Percentiles rank a stretch among this genome's conserved stretches.
Conservation (phyloP, 805 yeast genomes). For the Ogataea trehaloabstinens region DNA sequence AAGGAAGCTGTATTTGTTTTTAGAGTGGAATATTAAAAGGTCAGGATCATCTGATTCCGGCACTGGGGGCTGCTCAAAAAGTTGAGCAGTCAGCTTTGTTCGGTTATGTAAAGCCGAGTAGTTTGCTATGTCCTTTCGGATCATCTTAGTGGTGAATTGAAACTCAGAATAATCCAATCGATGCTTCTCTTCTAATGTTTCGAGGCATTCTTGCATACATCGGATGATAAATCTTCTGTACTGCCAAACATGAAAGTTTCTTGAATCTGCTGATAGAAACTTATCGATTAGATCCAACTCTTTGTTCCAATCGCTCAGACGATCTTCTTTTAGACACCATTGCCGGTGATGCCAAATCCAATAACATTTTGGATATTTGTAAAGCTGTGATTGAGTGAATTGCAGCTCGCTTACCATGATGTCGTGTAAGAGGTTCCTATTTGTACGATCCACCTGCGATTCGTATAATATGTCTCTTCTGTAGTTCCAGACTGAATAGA, state of each 20-base stretch:
- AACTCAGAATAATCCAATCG: constrained; percentile 52
- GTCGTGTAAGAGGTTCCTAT: constrained; percentile 19
- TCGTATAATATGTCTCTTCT: constrained; percentile 65
- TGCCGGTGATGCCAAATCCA: constrained; percentile 96
- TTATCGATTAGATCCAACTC: constrained; percentile 72
- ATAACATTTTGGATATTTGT: constrained; percentile 79
- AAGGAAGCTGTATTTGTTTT: constrained; percentile 34
- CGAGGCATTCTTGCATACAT: constrained; percentile 20
- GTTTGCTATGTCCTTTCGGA: constrained; percentile 82
- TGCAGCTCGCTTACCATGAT: constrained; percentile 55
- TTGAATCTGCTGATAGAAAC: constrained; percentile 65
- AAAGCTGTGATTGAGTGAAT: constrained; percentile 58
- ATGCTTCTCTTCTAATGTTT: constrained; percentile 8
- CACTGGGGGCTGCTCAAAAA: constrained; percentile 35
- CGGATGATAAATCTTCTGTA: constrained; percentile 74
- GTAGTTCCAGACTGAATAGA: constrained; percentile 87
- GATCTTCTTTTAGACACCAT: constrained; percentile 67
- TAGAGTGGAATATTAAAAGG: constrained; percentile 16
- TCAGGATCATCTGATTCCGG: constrained; percentile 11
- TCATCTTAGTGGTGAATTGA: constrained; percentile 71
- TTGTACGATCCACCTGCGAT: constrained; percentile 16
- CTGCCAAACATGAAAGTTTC: constrained; percentile 96
- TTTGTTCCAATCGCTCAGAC: constrained; percentile 55
- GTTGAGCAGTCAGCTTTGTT: constrained; percentile 58
- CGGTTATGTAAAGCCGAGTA: constrained; percentile 97